Evolutionary conservation across 179 eudicot species (phyloP).

Genomic region (Vitellaria paradoxa): DNA sequence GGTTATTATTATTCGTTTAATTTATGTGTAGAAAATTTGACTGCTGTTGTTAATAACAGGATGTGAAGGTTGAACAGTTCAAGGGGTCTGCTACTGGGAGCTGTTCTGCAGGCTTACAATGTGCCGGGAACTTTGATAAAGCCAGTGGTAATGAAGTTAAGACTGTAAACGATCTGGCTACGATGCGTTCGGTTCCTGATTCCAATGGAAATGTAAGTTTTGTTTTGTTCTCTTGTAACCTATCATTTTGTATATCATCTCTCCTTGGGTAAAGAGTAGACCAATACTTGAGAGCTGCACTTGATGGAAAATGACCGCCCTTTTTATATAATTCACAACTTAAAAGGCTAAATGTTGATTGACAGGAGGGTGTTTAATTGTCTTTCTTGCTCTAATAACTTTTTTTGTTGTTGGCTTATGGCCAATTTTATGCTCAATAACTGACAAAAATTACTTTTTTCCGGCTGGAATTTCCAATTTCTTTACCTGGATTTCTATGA

Average conservation of each 20-base stretch:
- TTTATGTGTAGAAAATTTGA: constrained; percentile 33
- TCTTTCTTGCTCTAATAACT: neutral
- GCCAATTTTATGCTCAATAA: neutral
- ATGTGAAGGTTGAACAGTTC: constrained; percentile 20
- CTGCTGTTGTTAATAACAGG: constrained; percentile 59
- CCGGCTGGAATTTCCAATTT: neutral
- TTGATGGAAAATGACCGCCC: neutral
- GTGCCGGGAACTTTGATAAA: constrained; percentile 21
- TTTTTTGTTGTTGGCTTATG: neutral
- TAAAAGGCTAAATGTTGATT: neutral
- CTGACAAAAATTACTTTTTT: neutral
- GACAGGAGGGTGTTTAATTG: neutral
- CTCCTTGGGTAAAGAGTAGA: neutral
- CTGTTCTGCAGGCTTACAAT: constrained; percentile 20
- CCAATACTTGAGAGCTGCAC: neutral
- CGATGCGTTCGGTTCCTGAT: constrained; percentile 17
- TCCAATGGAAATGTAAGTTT: constrained; percentile 53
- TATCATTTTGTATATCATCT: neutral
- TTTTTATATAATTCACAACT: neutral
- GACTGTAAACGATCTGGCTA: constrained; percentile 20
- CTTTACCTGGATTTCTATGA: neutral
- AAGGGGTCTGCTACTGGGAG: constrained; percentile 12
- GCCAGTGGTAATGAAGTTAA: constrained; percentile 25
- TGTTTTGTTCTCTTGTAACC: neutral
- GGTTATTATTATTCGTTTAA: neutral